Conservation (phyloP, 2,329 filamentous ascomycete species). For the Calonectria hawksworthii region DNA sequence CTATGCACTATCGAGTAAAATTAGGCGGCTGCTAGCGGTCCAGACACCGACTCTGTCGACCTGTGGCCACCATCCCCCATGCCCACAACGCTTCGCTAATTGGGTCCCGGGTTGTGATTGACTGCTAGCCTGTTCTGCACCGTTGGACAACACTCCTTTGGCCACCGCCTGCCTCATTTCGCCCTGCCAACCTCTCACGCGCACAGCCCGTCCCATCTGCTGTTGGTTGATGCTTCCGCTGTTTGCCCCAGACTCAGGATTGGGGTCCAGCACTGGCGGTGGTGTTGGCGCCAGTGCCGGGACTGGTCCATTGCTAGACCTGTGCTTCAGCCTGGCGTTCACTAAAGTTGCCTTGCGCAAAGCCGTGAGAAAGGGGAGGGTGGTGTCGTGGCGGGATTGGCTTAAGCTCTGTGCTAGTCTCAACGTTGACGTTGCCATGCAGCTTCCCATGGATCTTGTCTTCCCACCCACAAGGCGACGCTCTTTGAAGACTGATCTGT, state of each 20-base stretch:
- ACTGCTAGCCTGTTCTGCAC: not conserved
- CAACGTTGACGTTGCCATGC: slow-evolving; percentile 10
- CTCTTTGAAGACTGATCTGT: not conserved
- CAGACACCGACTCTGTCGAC: slow-evolving; percentile 16
- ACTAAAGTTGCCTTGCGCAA: slow-evolving; percentile 22
- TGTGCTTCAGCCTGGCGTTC: slow-evolving; percentile 22
- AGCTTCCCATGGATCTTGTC: slow-evolving; percentile 5
- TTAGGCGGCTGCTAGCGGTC: slow-evolving; percentile 23
- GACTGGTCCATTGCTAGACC: slow-evolving; percentile 6
- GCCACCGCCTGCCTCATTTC: slow-evolving; percentile 13
- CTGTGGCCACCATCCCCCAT: slow-evolving; percentile 4
- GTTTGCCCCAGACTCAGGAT: not conserved
- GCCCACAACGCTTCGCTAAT: slow-evolving; percentile 8
- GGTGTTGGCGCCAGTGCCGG: not conserved
- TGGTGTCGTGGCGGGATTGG: slow-evolving; percentile 21
- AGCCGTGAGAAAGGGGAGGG: slow-evolving; percentile 9
- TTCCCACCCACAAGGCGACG: not conserved
- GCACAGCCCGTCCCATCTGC: not conserved
- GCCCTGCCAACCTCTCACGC: not conserved
- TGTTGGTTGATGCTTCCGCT: not conserved
- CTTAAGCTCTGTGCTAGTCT: slow-evolving; percentile 11
- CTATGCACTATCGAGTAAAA: slow-evolving; percentile 19
- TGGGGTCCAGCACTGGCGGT: not conserved
- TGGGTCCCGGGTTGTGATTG: slow-evolving; percentile 12
- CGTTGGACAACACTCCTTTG: slow-evolving; percentile 2